Evolutionary conservation across 106 monocot species (phyloP).

Genomic region (Hemerocallis citrina): DNA sequence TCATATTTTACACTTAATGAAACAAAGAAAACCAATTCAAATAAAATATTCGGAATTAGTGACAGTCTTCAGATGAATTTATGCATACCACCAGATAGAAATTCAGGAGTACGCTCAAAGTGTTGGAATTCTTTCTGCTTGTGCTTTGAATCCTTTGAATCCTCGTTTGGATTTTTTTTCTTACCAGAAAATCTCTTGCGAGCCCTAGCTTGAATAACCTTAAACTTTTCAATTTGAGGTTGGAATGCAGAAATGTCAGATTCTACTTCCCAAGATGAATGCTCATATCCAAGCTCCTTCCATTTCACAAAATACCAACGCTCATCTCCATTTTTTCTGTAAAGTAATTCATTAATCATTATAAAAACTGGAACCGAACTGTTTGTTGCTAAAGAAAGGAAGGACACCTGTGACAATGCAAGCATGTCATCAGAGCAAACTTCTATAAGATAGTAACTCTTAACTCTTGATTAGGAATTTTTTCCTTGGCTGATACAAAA

Average conservation of each 20-base stretch:
- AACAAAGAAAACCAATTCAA: neutral
- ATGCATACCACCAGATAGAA: conserved; percentile 73
- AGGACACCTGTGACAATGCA: neutral
- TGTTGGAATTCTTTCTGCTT: conserved; percentile 56
- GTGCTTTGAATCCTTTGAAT: conserved; percentile 35
- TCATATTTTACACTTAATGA: neutral
- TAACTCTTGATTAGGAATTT: too few relatives aligned
- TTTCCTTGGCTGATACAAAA: too few relatives aligned
- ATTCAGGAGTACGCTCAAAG: conserved; percentile 59
- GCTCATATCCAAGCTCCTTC: conserved; percentile 94
- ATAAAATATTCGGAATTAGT: neutral
- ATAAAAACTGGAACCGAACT: neutral
- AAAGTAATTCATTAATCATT: conserved; percentile 5
- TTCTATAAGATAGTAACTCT: too few relatives aligned
- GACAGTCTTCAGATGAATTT: neutral
- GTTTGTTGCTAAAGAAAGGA: neutral
- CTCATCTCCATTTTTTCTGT: conserved; percentile 62
- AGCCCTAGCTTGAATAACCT: conserved; percentile 43
- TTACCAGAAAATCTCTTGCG: conserved; percentile 41
- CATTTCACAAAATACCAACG: conserved; percentile 89
- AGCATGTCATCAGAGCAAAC: too few relatives aligned
- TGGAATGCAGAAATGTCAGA: conserved; percentile 82
- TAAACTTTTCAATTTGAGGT: conserved; percentile 77
- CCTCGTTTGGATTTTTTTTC: conserved; percentile 28
- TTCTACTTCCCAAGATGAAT: conserved; percentile 84